Percentiles rank a stretch among this genome's conserved stretches.
phyloP scores from a whole-genome alignment of 495 filamentous ascomycete genomes.

The Lepraria neglecta region DNA sequence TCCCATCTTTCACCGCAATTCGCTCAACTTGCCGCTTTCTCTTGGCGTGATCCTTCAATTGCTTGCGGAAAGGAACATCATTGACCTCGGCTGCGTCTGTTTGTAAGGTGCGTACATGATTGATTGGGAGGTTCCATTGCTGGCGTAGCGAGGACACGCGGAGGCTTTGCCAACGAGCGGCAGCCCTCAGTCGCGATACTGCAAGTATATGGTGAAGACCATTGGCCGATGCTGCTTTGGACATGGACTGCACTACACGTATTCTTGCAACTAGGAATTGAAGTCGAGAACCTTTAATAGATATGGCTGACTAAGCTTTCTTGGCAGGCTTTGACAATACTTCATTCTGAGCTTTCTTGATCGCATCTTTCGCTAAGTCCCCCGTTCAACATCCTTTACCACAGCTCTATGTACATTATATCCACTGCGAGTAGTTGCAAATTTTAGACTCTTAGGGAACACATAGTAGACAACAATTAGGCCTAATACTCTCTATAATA shows the following conservation, averaged over 20 bases:
- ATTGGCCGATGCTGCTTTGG: neutral
- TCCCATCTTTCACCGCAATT: neutral
- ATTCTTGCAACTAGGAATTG: neutral
- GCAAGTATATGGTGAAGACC: neutral
- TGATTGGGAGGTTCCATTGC: conserved; percentile 6
- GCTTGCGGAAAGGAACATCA: conserved; percentile 58
- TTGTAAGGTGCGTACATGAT: neutral
- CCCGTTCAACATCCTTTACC: no score
- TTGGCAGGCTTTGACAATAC: neutral
- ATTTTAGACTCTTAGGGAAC: no score
- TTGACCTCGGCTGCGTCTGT: conserved; percentile 3
- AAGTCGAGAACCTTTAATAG: neutral
- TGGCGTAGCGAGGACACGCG: conserved; percentile 7
- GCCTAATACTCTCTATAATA: no score
- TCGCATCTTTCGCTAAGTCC: no score
- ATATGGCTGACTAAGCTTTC: neutral
- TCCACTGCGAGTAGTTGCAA: no score
- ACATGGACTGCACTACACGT: neutral
- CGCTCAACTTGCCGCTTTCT: conserved; percentile 27
- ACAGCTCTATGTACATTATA: no score
- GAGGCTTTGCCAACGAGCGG: conserved; percentile 1
- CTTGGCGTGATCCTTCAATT: conserved; percentile 68
- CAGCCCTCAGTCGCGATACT: neutral
- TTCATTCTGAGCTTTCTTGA: neutral
- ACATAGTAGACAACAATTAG: no score